Conservation (phyloP, 176 grass and related monocot species). For the Oryza nivara region DNA sequence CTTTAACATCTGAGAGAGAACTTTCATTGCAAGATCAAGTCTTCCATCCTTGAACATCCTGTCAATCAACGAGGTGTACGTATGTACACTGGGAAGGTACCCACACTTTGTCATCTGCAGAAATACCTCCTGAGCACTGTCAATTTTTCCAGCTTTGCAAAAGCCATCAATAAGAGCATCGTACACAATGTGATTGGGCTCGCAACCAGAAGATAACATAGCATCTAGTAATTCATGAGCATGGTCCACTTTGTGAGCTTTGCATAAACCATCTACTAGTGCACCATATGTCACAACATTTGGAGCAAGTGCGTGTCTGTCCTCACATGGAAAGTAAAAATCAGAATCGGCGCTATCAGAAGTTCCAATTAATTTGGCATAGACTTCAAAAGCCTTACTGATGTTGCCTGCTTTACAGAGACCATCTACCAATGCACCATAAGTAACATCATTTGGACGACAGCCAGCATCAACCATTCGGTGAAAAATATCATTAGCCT, state of each 20-base stretch:
- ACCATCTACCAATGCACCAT: conserved; percentile 89
- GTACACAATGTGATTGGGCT: conserved; percentile 91
- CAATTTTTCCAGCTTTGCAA: conserved; percentile 83
- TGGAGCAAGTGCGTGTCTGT: conserved; percentile 45
- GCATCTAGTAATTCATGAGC: conserved; percentile 73
- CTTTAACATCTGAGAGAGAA: conserved; percentile 89
- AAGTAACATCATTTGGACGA: conserved; percentile 78
- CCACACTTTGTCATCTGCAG: conserved; percentile 75
- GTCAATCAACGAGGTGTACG: conserved; percentile 92
- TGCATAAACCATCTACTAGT: conserved; percentile 91
- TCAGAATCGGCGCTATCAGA: conserved; percentile 59
- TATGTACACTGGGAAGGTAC: conserved; percentile 82
- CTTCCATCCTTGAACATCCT: conserved; percentile 91
- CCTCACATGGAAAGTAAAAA: conserved; percentile 57
- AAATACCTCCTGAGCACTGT: conserved; percentile 90
- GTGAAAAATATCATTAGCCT: conserved; percentile 78
- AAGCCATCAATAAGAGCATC: conserved; percentile 92
- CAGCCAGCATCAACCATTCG: conserved; percentile 77
- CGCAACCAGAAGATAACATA: conserved; percentile 69
- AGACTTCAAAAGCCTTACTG: conserved; percentile 77
- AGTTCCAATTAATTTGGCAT: conserved; percentile 67
- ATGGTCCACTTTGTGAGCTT: conserved; percentile 84
- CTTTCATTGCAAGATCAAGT: conserved; percentile 94
- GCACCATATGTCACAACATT: conserved; percentile 98
- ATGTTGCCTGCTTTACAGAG: conserved; percentile 82